Base-by-base conservation (phyloP, 805 yeast genomes). In the Zygosaccharomyces kombuchaensis region DNA sequence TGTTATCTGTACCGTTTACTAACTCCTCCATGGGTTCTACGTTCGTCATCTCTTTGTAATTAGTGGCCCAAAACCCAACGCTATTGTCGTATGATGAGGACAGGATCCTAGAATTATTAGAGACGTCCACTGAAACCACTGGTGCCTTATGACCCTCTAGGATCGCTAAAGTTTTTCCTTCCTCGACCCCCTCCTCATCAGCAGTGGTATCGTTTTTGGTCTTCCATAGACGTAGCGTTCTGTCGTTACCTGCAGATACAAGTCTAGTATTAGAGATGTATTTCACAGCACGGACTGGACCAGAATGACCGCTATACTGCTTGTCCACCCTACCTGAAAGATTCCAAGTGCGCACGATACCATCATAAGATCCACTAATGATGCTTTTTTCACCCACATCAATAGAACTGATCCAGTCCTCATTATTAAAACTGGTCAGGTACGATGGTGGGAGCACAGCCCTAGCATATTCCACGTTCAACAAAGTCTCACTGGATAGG, bases 391-490 rank as follows among this genome's bases (percentile, higher is more conserved):
- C 50, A 26, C 70, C 66, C 9, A 60, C 67, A 48, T 70, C 80
- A 56, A 71, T 66, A 1, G 95, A 77, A 17, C 96, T 87, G 19
- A 93, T 80, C 99, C 99, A 93, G 67, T 93, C 99, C 51, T 91
- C 96, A 60, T 91, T 89, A 60, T 81, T 79, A 67, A 84, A 93
- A 36, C 95, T 82, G 2, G 95, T 88, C 52, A 89, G 71, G 60
- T 80, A 90, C 21, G 91, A 81, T n/a, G 99, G 99, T 14, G 99
- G 99, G 42, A 91, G 75, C 31, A 89, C 84, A 1, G 96, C 89
- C 55, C 96, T 77, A 9, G 96, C 87, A 70, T 93, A 93, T 62
- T 93, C 99, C 38, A 93, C 70, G 23, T 80, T 80, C 50, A 93
- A 65, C 44, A 82, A 78, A 1, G 86, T 77, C 73, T 93, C 99